phyloP scores from a whole-genome alignment of 495 filamentous ascomycete genomes.

The Filosporella fistucella region DNA sequence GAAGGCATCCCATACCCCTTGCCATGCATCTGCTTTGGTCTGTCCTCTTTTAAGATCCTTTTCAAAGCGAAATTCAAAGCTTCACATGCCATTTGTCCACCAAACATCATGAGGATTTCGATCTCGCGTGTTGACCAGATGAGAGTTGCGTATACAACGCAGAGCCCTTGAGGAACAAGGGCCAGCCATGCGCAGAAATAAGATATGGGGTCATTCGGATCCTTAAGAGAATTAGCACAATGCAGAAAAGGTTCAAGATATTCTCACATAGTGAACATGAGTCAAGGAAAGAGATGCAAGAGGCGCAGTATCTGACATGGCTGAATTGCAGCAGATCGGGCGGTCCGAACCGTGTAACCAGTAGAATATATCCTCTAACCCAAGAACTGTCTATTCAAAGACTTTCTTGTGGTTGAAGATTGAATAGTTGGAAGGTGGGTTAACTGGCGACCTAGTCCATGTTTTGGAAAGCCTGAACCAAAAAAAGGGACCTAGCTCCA shows the following conservation, averaged over 20 bases:
- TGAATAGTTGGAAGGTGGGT: no score
- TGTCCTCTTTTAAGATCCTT: conserved; percentile 84
- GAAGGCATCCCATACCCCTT: conserved; percentile 99
- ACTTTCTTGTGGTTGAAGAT: no score
- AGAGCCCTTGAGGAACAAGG: conserved; percentile 85
- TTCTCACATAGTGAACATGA: conserved; percentile 87
- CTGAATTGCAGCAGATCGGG: background rate
- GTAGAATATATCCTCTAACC: no score
- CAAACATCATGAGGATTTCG: conserved; percentile 87
- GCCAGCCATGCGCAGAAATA: conserved; percentile 89
- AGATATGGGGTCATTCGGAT: conserved; percentile 80
- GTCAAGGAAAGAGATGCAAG: conserved; percentile 89
- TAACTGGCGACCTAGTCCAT: no score
- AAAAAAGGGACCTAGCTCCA: no score
- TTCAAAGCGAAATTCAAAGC: conserved; percentile 90
- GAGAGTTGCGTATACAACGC: conserved; percentile 82
- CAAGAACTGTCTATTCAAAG: no score
- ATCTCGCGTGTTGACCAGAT: conserved; percentile 87
- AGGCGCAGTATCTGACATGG: conserved; percentile 59
- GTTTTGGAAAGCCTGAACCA: no score
- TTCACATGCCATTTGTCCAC: conserved; percentile 89
- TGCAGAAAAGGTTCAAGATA: background rate
- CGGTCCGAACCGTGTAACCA: no score
- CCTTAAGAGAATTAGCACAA: conserved; percentile 46
- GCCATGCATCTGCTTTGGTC: conserved; percentile 75